Evolutionary conservation across 108 stramenopile genomes (phyloP).

Genomic region (Conticribra weissflogii): DNA sequence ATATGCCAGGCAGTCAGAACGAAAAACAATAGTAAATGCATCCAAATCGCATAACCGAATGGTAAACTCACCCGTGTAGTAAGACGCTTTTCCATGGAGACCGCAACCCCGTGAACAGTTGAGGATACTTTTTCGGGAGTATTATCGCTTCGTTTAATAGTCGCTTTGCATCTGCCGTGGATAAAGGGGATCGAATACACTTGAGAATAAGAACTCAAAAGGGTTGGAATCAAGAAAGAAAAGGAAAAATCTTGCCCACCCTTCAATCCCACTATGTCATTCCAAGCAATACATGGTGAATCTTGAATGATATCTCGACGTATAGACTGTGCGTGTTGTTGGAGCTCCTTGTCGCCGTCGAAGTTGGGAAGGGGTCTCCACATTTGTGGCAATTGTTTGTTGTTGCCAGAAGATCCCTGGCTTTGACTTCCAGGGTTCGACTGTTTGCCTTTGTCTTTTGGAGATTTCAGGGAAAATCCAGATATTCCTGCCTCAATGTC

Average conservation of each 20-base stretch:
- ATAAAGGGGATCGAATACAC: not conserved
- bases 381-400: slow-evolving; percentile 5
- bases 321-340: slow-evolving; percentile 49
- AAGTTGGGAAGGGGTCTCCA: slow-evolving; percentile 60
- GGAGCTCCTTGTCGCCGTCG: slow-evolving; percentile 59
- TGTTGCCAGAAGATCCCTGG: not conserved
- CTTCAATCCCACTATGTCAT: slow-evolving; percentile 55
- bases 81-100: slow-evolving; percentile 75
- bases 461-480: slow-evolving; percentile 26
- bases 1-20: no score
- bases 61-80: no score
- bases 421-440: not conserved
- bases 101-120: slow-evolving; percentile 77
- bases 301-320: slow-evolving; percentile 60
- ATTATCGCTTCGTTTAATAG: slow-evolving; percentile 72
- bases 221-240: not conserved
- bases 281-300: slow-evolving; percentile 46
- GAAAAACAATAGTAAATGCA: no score
- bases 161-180: slow-evolving; percentile 48
- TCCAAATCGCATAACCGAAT: no score
- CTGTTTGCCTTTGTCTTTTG: not conserved
- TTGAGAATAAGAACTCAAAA: not conserved
- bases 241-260: not conserved
- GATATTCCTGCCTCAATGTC: slow-evolving; percentile 3
- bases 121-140: slow-evolving; percentile 64